Percentiles rank a stretch among this genome's conserved stretches.
Conservation (phyloP, 2,329 filamentous ascomycete genomes). For the Neofusicoccum cordaticola region DNA sequence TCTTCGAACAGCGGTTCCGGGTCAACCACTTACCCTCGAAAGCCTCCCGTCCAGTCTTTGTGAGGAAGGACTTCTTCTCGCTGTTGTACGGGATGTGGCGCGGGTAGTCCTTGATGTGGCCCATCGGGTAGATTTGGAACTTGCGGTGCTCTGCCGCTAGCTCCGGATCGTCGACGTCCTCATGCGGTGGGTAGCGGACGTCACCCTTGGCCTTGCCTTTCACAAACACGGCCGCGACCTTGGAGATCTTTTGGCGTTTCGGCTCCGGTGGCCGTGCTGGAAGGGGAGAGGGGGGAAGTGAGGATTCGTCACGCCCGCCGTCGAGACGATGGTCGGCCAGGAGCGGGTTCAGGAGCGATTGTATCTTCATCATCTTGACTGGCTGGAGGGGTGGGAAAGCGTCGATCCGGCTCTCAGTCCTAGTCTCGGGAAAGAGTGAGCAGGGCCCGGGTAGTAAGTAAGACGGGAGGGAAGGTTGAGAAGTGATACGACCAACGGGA, state of each 20-base stretch:
- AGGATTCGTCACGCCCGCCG: too few species aligned
- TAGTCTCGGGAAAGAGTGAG: background rate
- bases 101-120: constrained; percentile 50
- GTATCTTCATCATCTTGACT: constrained; percentile 37
- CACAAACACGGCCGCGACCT: constrained; percentile 62
- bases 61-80: constrained; percentile 83
- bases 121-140: constrained; percentile 67
- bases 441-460: background rate
- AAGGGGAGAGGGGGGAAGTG: constrained; percentile 19
- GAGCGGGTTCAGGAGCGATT: constrained; percentile 40
- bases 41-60: constrained; percentile 81
- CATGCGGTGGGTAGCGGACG: constrained; percentile 72
- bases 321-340: constrained; percentile 20
- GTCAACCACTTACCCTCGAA: constrained; percentile 68
- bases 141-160: constrained; percentile 58
- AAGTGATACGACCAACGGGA: background rate
- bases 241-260: constrained; percentile 58
- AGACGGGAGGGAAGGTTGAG: background rate
- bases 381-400: background rate
- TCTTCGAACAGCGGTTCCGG: too few species aligned
- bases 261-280: constrained; percentile 17
- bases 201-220: constrained; percentile 62
- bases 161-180: constrained; percentile 54
- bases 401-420: background rate
- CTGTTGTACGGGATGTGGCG: constrained; percentile 89